phyloP scores from a whole-genome alignment of 768 basidiomycete species.

The Tylopilus vinaceipallidus region DNA sequence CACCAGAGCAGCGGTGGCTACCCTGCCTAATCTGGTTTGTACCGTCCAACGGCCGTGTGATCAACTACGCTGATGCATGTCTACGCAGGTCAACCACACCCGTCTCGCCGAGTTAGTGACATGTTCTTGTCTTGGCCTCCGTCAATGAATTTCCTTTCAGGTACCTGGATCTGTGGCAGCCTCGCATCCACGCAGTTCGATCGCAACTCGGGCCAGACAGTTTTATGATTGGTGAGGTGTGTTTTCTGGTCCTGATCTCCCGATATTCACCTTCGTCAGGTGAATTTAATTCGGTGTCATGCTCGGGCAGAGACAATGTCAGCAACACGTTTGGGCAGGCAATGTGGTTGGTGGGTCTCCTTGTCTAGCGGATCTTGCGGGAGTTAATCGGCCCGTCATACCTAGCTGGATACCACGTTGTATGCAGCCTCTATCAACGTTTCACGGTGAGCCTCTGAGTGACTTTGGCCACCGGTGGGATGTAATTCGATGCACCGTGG shows the following conservation, averaged over 20 bases:
- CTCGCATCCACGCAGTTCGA: conserved; percentile 46
- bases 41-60: background rate
- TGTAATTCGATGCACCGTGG: background rate
- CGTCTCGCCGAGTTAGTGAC: conserved; percentile 42
- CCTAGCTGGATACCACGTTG: conserved; percentile 19
- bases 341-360: conserved; percentile 45
- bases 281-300: conserved; percentile 56
- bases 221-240: conserved; percentile 43
- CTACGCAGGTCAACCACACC: conserved; percentile 49
- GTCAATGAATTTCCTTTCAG: conserved; percentile 24
- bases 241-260: background rate
- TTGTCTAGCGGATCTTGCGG: background rate
- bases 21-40: conserved; percentile 47
- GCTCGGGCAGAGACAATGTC: conserved; percentile 47
- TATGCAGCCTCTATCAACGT: conserved; percentile 41
- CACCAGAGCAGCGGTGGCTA: conserved; percentile 43
- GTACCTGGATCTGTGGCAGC: conserved; percentile 56
- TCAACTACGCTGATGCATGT: background rate
- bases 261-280: conserved; percentile 29
- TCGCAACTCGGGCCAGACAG: conserved; percentile 45
- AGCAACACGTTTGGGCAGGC: conserved; percentile 57
- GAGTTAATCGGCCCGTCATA: background rate
- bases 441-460: conserved; percentile 35
- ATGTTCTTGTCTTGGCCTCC: background rate
- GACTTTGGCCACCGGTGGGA: background rate